Conservation (phyloP, 768 basidiomycete species). For the Hericium rajendrae region DNA sequence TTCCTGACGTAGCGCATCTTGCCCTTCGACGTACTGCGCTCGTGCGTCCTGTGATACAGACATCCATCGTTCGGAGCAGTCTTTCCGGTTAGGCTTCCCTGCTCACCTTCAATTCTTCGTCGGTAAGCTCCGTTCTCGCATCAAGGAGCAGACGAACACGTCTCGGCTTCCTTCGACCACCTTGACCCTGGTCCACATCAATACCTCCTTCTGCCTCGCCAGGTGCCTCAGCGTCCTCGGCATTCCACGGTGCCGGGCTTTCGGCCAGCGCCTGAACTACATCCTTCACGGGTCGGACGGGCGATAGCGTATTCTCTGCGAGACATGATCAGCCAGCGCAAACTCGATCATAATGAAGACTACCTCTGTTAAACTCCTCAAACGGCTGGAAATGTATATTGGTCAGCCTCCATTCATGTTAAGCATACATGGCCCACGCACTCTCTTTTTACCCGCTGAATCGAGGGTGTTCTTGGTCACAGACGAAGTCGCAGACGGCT, state of each 20-base stretch:
- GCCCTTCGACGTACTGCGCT: slow-evolving; percentile 55
- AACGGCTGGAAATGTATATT: slow-evolving; percentile 4
- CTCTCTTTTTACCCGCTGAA: slow-evolving; percentile 7
- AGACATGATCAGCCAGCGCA: neutral
- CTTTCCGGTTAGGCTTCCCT: neutral
- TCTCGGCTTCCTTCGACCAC: slow-evolving; percentile 32
- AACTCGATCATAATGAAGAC: neutral
- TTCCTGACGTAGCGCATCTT: slow-evolving; percentile 42
- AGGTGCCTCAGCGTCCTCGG: neutral
- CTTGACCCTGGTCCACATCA: neutral
- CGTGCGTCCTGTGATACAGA: slow-evolving; percentile 40
- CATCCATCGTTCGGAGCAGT: neutral
- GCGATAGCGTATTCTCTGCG: neutral
- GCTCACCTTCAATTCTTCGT: slow-evolving; percentile 67
- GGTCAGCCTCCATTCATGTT: neutral
- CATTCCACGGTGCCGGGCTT: neutral
- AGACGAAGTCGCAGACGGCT: neutral
- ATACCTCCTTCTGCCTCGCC: neutral
- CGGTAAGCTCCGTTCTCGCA: slow-evolving; percentile 68
- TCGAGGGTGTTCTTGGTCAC: neutral
- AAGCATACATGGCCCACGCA: neutral
- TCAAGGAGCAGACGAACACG: slow-evolving; percentile 52
- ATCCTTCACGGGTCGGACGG: neutral
- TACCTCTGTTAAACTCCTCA: slow-evolving; percentile 2
- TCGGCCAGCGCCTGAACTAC: neutral